Evolutionary conservation across 2,329 filamentous ascomycete species (phyloP), one percentile per base, ranked within the genome.

Genomic region (Neonectria neomacrospora): DNA sequence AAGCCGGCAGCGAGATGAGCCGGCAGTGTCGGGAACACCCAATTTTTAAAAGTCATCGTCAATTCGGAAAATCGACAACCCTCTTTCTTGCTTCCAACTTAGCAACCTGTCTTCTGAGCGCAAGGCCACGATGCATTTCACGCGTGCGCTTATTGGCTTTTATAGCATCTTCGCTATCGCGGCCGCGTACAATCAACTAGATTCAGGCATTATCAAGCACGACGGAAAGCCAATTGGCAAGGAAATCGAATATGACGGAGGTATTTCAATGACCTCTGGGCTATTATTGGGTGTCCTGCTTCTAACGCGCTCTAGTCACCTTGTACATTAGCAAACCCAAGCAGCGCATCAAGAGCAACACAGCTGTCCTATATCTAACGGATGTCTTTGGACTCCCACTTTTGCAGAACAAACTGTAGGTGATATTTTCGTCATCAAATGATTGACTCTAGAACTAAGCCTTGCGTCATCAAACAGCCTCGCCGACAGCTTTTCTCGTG

Each of bases 311-410:
- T 20, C 20, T 4, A 45, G 42, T 26, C 14, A 47, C 42, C 4
- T 12, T 47, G 3, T 47, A 47, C 7, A n/a, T 47, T 6, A 26
- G 12, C 42, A 23, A 47, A 12, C 42, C 42, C 20, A 16, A 26
- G 12, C n/a, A 20, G 37, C 20, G 11, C 42, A 23, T 23, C 11
- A 47, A 47, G 20, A 16, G 20, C 9, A 14, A 23, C 11, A 47
- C 26, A 3, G 66, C 63, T 4, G 66, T 68, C 3, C 22, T 68
- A 23, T 37, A 67, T 16, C 28, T 69, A n/a, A 67, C 67, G 2
- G 67, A 69, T 32, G 30, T 69, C 10, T 69, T 48, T 2, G 67
- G 67, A 1, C 47, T 68, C 4, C 30, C 54, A 3, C 10, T 69
- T 1, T 39, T 47, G 10, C 56, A 57, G n/a, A 68, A 68, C 3